A percentile compares a stretch with the other conserved stretches of the same genome.
Evolutionary conservation across 176 grass and related monocot species (phyloP).

Genomic region (Carex myosuroides): DNA sequence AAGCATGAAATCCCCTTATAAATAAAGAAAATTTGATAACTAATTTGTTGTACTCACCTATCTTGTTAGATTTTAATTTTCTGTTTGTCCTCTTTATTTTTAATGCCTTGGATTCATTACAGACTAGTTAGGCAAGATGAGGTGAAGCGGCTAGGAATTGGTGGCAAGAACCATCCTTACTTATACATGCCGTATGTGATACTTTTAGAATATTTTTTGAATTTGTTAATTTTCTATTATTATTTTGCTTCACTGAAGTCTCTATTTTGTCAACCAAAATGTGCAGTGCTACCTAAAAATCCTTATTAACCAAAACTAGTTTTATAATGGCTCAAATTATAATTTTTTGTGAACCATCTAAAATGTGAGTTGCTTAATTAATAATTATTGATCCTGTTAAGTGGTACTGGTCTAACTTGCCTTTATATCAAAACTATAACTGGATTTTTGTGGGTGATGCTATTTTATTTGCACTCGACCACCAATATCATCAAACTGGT

Average conservation of each 20-base stretch:
- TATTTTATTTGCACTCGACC: background rate
- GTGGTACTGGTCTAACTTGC: background rate
- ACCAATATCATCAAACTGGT: background rate
- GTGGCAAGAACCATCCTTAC: constrained; percentile 25
- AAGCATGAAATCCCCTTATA: background rate
- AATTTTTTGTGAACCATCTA: background rate
- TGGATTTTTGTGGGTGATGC: background rate
- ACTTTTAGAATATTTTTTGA: background rate
- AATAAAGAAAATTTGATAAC: background rate
- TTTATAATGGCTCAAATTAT: background rate
- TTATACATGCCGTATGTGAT: constrained; percentile 24
- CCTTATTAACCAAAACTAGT: background rate
- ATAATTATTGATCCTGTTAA: background rate
- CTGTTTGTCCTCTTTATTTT: constrained; percentile 1
- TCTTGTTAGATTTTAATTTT: background rate
- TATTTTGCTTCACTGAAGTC: background rate
- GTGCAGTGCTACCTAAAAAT: background rate
- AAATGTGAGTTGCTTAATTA: background rate
- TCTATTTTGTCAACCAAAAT: background rate
- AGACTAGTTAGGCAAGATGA: constrained; percentile 21
- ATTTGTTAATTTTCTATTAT: background rate
- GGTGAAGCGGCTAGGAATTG: constrained; percentile 19
- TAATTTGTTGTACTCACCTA: background rate
- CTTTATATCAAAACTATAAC: background rate
- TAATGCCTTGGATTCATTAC: background rate